A percentile compares a stretch with the other conserved stretches of the same genome.
Conservation (phyloP, 2,329 filamentous ascomycete genomes). For the Fusarium heterosporum region DNA sequence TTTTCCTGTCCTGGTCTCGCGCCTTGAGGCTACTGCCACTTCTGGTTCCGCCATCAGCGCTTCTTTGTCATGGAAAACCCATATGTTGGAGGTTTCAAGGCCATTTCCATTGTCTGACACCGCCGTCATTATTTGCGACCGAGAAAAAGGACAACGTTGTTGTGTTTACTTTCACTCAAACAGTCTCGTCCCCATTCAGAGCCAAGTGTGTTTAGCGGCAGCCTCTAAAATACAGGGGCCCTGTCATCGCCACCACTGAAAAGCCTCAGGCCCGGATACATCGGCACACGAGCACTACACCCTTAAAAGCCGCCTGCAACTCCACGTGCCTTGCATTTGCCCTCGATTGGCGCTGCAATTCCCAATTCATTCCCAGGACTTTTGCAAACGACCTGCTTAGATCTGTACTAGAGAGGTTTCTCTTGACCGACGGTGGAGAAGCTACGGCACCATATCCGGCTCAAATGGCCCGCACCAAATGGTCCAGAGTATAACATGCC, state of each 20-base stretch:
- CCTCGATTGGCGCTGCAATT: constrained; percentile 28
- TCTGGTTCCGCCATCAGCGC: background rate
- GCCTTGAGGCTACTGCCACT: accelerated
- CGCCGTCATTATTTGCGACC: background rate
- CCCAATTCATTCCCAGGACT: background rate
- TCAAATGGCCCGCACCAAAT: background rate
- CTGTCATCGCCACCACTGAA: background rate
- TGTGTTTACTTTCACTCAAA: background rate
- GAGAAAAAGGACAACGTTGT: background rate
- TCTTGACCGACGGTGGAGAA: constrained; percentile 23
- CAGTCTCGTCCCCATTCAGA: background rate
- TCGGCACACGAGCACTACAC: constrained; percentile 30
- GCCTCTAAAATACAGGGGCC: constrained; percentile 1
- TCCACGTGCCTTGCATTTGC: constrained; percentile 29
- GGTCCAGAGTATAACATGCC: background rate
- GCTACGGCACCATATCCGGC: constrained; percentile 23
- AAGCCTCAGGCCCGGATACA: constrained; percentile 32
- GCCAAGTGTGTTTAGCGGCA: background rate
- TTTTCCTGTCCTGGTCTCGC: background rate
- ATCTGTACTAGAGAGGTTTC: background rate
- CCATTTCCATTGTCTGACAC: background rate
- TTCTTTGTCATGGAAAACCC: background rate
- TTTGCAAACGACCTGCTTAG: background rate
- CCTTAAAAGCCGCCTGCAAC: background rate
- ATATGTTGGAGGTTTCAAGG: background rate